phyloP scores from a whole-genome alignment of 108 stramenopile species.

The Nannochloropsis salina region DNA sequence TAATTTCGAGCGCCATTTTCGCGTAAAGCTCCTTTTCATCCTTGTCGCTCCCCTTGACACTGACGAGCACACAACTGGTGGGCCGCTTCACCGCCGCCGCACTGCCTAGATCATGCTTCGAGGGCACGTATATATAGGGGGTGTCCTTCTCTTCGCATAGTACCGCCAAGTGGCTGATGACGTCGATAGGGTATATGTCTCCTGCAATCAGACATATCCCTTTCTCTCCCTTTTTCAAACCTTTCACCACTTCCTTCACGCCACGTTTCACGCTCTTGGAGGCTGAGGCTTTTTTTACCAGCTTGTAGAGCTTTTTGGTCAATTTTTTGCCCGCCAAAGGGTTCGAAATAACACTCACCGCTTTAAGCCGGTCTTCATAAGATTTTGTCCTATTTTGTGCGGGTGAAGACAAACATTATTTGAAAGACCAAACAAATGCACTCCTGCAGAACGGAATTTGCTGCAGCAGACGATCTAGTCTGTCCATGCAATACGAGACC shows the following conservation, averaged over 20 bases:
- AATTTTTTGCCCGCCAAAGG: constrained; percentile 88
- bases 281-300: constrained; percentile 79
- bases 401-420: background rate
- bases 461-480: too few relatives aligned
- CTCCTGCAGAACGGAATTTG: too few relatives aligned
- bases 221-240: constrained; percentile 81
- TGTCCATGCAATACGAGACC: too few relatives aligned
- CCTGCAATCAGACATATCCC: constrained; percentile 87
- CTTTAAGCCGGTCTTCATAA: constrained; percentile 77
- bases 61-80: constrained; percentile 80
- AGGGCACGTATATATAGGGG: constrained; percentile 89
- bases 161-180: constrained; percentile 82
- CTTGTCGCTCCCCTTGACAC: constrained; percentile 68
- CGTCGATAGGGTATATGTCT: constrained; percentile 92
- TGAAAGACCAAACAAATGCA: background rate
- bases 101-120: constrained; percentile 89
- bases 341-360: constrained; percentile 75
- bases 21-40: constrained; percentile 64
- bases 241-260: constrained; percentile 96
- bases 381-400: background rate
- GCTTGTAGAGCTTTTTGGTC: constrained; percentile 85
- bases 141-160: constrained; percentile 80
- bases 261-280: constrained; percentile 75
- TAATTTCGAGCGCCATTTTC: constrained; percentile 9
- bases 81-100: constrained; percentile 90